These are phyloP conservation scores for Aquilaria malaccensis DNA, from an alignment of 345 rosid genomes.

Conservation along the genomic window DNA sequence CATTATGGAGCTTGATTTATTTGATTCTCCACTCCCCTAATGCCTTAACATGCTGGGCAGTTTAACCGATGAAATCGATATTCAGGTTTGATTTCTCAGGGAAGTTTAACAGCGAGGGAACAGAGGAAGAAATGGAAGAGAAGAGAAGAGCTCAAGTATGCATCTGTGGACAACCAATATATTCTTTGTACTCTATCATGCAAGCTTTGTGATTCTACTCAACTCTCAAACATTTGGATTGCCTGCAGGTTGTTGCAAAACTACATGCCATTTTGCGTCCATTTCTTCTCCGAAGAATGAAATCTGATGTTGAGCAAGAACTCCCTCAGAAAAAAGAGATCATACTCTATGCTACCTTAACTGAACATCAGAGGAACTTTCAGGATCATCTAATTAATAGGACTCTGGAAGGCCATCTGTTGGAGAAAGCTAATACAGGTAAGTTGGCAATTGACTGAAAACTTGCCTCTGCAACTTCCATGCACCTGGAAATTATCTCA, in stretches of 20 bases:
- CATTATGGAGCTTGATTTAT: no score
- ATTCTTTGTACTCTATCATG: constrained; percentile 4
- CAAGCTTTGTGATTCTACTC: constrained; percentile 7
- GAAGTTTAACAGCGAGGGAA: constrained; percentile 37
- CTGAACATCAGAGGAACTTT: constrained; percentile 73
- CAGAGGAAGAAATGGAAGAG: constrained; percentile 67
- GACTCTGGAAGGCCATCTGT: constrained; percentile 61
- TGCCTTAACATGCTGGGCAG: no score
- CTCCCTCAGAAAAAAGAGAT: constrained; percentile 96
- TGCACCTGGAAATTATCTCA: no score
- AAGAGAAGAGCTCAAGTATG: constrained; percentile 71
- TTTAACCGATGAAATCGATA: constrained; percentile 3
- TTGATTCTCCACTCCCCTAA: no score
- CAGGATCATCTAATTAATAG: constrained; percentile 78
- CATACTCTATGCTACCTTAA: constrained; percentile 77
- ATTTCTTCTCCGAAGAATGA: constrained; percentile 92
- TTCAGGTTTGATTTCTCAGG: constrained; percentile 91
- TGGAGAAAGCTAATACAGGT: constrained; percentile 44
- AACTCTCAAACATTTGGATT: constrained; percentile 9
- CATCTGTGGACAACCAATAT: not conserved
- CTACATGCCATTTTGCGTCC: constrained; percentile 94
- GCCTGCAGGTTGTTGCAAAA: constrained; percentile 73
- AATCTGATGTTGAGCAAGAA: constrained; percentile 80
- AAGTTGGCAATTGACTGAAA: constrained; percentile 2
- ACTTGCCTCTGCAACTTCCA: not conserved